Percentiles rank a stretch among this genome's conserved stretches.
Conservation (phyloP, 345 rosid genomes). For the Eucalyptus marginata region DNA sequence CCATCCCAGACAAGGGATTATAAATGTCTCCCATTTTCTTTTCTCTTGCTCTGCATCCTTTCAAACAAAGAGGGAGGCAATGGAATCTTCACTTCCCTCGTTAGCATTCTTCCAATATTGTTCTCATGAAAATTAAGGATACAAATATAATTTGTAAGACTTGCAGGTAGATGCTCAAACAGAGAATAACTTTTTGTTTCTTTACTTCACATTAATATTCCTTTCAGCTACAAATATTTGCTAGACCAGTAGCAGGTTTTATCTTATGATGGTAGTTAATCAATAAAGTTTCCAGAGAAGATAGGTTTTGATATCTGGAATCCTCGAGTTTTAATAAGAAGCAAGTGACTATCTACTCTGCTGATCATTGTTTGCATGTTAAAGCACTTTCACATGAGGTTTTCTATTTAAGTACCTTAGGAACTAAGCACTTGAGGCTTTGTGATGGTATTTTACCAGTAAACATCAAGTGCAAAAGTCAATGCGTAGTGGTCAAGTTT, state of each 20-base stretch:
- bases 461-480: neutral
- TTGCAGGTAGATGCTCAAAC: neutral
- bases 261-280: neutral
- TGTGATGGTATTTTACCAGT: neutral
- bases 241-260: neutral
- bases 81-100: neutral
- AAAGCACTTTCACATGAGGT: neutral
- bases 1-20: neutral
- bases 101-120: neutral
- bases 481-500: neutral
- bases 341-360: neutral
- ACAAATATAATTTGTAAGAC: neutral
- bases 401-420: neutral
- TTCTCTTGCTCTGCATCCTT: neutral
- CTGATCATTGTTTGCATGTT: neutral
- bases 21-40: neutral
- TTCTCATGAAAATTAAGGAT: neutral
- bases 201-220: neutral
- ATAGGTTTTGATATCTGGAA: neutral
- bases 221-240: neutral
- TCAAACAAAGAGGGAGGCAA: fast-evolving
- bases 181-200: neutral
- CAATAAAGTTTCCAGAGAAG: neutral
- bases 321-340: neutral
- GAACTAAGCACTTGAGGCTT: neutral